Evolutionary conservation across 768 basidiomycete species (phyloP), one percentile per base, ranked within the genome.

Genomic region (Multifurca ochricompacta): DNA sequence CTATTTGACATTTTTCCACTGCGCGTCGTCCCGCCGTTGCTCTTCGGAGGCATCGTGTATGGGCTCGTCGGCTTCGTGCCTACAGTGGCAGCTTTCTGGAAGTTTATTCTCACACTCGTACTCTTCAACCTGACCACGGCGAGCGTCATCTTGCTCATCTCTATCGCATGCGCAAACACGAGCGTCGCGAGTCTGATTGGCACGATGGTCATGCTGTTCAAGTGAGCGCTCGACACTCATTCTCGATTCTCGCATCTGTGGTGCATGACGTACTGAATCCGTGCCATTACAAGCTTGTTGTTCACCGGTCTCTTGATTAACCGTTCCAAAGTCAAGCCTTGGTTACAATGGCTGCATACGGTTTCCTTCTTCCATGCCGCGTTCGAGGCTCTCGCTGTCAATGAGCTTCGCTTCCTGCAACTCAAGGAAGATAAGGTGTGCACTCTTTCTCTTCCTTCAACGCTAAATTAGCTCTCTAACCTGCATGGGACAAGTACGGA

Each of bases 291-390:
- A 64, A 98, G 95, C 67, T 74, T 99, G 51, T 75, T 98, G 54
- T 99, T 98, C 69, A 95, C 95, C 6, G 96, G 96, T 4, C 71
- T 98, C 52, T 74, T 98, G 57, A 92, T 99, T 71, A 99, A 98
- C 70, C 84, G 92, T 44, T 88, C 93, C 56, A 85, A 86, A 25
- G 80, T 97, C 11, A 75, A 80, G 0, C 75, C 77, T 0, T 76
- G 73, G 34, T 73, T 96, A 46, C 82, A 79, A 54, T 96, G 91
- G 89, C 71, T 99, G 55, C 88, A 93, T 66, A 92, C 87, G 0
- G 65, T 90, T 6, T 96, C 93, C 5, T 98, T 98, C 77, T 99
- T 96, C 84, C 96, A 99, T 71, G 95, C 96, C 21, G 96, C 91
- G 0, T 98, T 93, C 62, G 96, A 99, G 71, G 94, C 90, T 1